phyloP scores from a whole-genome alignment of 169 alveolate species.

The Plasmodium fragile region DNA sequence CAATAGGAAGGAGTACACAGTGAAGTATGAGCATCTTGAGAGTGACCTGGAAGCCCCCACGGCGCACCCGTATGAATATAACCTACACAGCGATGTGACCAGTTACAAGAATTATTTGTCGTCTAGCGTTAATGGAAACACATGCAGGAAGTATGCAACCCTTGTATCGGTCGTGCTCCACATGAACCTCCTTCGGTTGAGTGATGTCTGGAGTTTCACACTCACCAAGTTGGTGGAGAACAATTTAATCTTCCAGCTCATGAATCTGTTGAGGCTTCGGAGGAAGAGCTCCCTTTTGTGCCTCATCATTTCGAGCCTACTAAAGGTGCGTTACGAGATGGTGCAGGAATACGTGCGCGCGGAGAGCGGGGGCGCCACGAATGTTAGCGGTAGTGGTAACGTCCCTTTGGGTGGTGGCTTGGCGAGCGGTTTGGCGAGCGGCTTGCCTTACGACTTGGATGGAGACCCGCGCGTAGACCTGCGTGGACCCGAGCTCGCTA shows the following conservation, averaged over 20 bases:
- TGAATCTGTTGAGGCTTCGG: slow-evolving; percentile 17
- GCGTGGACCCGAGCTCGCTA: neutral
- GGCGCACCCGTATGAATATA: slow-evolving; percentile 2
- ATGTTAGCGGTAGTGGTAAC: neutral
- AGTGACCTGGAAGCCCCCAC: neutral
- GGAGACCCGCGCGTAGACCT: neutral
- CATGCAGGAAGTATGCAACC: slow-evolving; percentile 4
- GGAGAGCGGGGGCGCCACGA: neutral
- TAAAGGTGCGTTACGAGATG: slow-evolving; percentile 25
- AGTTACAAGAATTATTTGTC: slow-evolving; percentile 12
- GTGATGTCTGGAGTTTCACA: slow-evolving; percentile 41
- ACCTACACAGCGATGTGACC: slow-evolving; percentile 27
- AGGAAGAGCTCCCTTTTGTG: slow-evolving; percentile 30
- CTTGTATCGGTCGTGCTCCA: slow-evolving; percentile 20
- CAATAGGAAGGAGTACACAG: slow-evolving; percentile 6
- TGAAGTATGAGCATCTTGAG: slow-evolving; percentile 20
- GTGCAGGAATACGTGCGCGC: neutral
- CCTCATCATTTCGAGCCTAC: slow-evolving; percentile 32
- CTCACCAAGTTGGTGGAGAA: slow-evolving; percentile 11
- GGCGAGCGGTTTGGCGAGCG: too few species aligned
- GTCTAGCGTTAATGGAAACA: neutral
- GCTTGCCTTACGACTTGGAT: neutral
- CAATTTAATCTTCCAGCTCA: slow-evolving; percentile 22
- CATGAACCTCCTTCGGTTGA: slow-evolving; percentile 13
- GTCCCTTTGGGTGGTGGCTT: neutral